Base-by-base conservation (phyloP, 139 green algal species). In the Desmodesmus armatus region DNA sequence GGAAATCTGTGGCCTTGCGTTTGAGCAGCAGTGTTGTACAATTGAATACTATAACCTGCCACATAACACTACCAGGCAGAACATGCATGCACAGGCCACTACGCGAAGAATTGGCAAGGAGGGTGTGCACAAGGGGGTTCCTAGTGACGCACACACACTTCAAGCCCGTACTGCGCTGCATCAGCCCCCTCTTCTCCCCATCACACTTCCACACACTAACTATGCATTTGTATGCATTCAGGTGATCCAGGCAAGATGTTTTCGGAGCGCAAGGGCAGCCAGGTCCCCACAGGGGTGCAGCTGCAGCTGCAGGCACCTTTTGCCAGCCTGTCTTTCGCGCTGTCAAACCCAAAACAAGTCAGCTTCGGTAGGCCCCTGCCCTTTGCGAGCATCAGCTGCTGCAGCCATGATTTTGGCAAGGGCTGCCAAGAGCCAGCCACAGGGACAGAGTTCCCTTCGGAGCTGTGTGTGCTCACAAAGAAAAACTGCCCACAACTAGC, bases 401-500 rank as follows among this genome's bases (percentile, higher is more conserved):
- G 39, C 40, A 74, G 7, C 65, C 69, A 23, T 2, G 41, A 47
- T 19, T 83, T 84, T 33, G 74, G 72, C 3, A 77, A 25, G 9
- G 62, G 74, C 33, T 25, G 62, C 17, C 37, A 29, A 2, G 87
- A 91, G 60, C 72, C 83, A 39, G 40, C 49, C 6, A 91, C 87
- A 19, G 87, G 87, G 21, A 70, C 87, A 4, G 65, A 47, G 2
- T 91, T 83, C 33, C 87, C 87, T 2, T 23, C 37, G 4, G 78
- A 88, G 9, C 81, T 77, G 39, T 91, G 87, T 49, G 83, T 87
- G 9, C 49, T 87, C 0, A 82, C 66, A 47, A 79, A 80, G 3
- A 88, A 88, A 33, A n/a, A 85, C 21, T 91, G 87, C 51, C 87
- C 87, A 0, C 49, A 63, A 25, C 79, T 91, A 0, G 63, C 78